A percentile compares a stretch with the other conserved stretches of the same genome.
These are phyloP conservation scores for Athelia sp. DNA, from an alignment of 1,284 basidiomycete species.

Conservation along the genomic window DNA sequence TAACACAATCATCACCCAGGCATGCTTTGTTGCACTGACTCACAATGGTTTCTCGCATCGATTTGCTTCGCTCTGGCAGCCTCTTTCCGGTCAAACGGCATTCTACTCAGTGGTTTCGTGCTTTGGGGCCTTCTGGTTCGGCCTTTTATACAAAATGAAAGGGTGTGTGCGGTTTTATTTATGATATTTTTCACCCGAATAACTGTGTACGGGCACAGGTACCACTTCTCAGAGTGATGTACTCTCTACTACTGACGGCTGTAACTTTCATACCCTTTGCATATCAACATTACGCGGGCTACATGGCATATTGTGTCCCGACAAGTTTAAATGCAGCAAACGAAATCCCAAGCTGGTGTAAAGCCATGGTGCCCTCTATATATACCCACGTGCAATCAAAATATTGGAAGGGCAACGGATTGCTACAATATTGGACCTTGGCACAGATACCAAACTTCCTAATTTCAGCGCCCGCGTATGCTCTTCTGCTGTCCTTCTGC, in stretches of 20 bases:
- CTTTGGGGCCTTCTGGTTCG: constrained; percentile 61
- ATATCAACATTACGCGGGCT: constrained; percentile 65
- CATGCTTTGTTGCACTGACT: constrained; percentile 53
- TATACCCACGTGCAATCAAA: constrained; percentile 81
- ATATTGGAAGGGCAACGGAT: constrained; percentile 90
- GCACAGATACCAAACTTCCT: constrained; percentile 87
- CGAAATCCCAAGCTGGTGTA: constrained; percentile 59
- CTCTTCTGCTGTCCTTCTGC: constrained; percentile 44
- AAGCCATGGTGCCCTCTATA: constrained; percentile 52
- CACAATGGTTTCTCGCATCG: constrained; percentile 49
- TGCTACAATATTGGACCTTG: constrained; percentile 82
- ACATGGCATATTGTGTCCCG: constrained; percentile 55
- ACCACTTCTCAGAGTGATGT: constrained; percentile 20
- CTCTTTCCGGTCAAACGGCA: constrained; percentile 78
- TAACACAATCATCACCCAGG: constrained; percentile 29
- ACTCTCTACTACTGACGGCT: constrained; percentile 35
- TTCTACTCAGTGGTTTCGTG: constrained; percentile 72
- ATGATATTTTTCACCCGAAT: constrained; percentile 8
- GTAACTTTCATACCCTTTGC: constrained; percentile 63
- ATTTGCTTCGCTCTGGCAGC: constrained; percentile 64
- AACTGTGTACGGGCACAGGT: constrained; percentile 24
- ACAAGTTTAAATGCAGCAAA: neutral
- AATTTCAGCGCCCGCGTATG: constrained; percentile 70
- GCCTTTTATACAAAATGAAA: constrained; percentile 36
- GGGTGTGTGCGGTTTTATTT: constrained; percentile 21